These are phyloP conservation scores for Themeda triandra DNA, from an alignment of 176 grass and related monocot genomes.

Conservation along the genomic window DNA sequence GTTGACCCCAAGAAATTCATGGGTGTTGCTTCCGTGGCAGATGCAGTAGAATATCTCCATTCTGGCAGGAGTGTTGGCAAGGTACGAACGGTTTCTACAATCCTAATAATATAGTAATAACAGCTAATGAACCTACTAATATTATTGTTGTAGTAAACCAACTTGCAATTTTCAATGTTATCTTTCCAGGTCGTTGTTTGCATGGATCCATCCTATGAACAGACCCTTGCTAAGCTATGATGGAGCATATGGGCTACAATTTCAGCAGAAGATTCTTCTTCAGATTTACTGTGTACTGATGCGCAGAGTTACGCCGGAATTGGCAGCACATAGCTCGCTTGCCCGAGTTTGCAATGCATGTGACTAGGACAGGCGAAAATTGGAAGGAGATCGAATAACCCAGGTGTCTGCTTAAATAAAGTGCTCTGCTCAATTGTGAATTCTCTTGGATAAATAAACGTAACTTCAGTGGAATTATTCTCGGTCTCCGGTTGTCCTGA, in stretches of 20 bases:
- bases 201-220: constrained; percentile 61
- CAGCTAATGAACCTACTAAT: background rate
- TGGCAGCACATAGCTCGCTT: background rate
- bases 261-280: background rate
- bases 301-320: background rate
- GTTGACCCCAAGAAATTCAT: constrained; percentile 79
- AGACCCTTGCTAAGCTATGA: constrained; percentile 61
- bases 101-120: background rate
- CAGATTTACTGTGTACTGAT: background rate
- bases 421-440: background rate
- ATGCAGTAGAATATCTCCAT: constrained; percentile 98
- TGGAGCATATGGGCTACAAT: background rate
- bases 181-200: constrained; percentile 70
- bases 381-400: background rate
- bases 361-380: background rate
- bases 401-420: background rate
- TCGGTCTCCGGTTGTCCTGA: background rate
- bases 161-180: background rate
- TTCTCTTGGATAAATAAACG: background rate
- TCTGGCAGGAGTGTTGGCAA: constrained; percentile 90
- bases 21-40: constrained; percentile 73
- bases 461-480: background rate
- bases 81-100: constrained; percentile 36
- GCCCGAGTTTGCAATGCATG: background rate
- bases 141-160: background rate